Base-by-base conservation (phyloP, 2,329 filamentous ascomycete genomes). In the Talaromyces albobiverticillius region DNA sequence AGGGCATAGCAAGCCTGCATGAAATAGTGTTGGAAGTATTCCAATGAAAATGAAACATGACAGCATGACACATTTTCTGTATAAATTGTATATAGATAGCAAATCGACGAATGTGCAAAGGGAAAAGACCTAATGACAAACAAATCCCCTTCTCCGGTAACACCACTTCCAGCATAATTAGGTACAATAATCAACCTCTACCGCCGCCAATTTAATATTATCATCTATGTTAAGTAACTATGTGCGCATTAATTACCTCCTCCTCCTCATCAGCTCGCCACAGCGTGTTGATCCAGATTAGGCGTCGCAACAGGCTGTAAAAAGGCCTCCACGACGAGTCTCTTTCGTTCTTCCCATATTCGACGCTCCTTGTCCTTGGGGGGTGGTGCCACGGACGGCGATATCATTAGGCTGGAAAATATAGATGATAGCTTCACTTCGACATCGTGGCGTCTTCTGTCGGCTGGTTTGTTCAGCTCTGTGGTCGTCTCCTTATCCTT, bases 251-350 rank as follows among this genome's bases (percentile, higher is more conserved):
- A n/a, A n/a, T n/a, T n/a, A n/a, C n/a, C n/a, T n/a, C n/a, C n/a
- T n/a, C n/a, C n/a, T n/a, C n/a, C n/a, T n/a, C 16, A 10, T 45
- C 20, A 43, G 29, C 38, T 45, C 32, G 20, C 25, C 6, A 18
- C 41, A 38, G 20, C 29, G n/a, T 13, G 10, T 18, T 43, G 18
- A 13, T 67, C 68, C 16, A 60, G 56, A 55, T 64, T 64, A 61
- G 71, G 68, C 7, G 69, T 68, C 2, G 63, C 66, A 47, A 67
- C 64, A 47, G 68, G 68, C 45, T 71, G 76, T 55, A 90, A 65
- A 60, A 95, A 95, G 25, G 90, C 73, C 66, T 91, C 88, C 26
- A 95, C 67, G 11, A 92, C 71, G 9, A 79, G 79, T 53, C 79
- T 78, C 74, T 85, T 87, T 66, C 82, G 82, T 54, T 88, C 88